phyloP scores from a whole-genome alignment of 768 basidiomycete genomes.

The Suillus occidentalis region DNA sequence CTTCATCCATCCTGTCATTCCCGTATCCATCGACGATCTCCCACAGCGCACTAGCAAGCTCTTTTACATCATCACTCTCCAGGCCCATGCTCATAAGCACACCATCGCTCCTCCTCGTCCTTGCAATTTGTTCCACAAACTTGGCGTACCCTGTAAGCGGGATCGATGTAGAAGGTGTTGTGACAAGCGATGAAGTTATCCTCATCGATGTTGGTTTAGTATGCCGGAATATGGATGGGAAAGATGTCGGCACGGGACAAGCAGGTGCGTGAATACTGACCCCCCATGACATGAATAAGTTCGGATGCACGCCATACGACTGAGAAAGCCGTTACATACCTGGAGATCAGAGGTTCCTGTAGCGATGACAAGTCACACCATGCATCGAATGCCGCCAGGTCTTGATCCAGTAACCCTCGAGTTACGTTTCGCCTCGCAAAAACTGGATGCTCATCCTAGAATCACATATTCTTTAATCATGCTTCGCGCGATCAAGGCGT shows the following conservation, averaged over 20 bases:
- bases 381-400: conserved; percentile 37
- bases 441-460: conserved; percentile 19
- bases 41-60: conserved; percentile 60
- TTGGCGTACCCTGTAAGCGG: conserved; percentile 54
- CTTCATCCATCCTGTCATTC: conserved; percentile 21
- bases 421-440: conserved; percentile 55
- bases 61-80: conserved; percentile 56
- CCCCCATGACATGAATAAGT: conserved; percentile 5
- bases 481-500: neutral
- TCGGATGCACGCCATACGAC: conserved; percentile 4
- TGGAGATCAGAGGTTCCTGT: conserved; percentile 33
- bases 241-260: conserved; percentile 64
- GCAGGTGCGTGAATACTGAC: conserved; percentile 47
- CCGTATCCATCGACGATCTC: conserved; percentile 49
- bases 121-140: conserved; percentile 45
- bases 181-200: conserved; percentile 47
- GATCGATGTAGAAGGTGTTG: conserved; percentile 37
- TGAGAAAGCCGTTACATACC: conserved; percentile 32
- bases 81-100: conserved; percentile 39
- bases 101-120: conserved; percentile 33
- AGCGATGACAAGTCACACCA: conserved; percentile 36
- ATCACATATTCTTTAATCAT: neutral
- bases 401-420: conserved; percentile 52
- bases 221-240: conserved; percentile 45
- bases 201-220: conserved; percentile 19